Percentiles rank a stretch among this genome's conserved stretches.
phyloP scores from a whole-genome alignment of 2,329 filamentous ascomycete species.

The Verticillium isaacii region DNA sequence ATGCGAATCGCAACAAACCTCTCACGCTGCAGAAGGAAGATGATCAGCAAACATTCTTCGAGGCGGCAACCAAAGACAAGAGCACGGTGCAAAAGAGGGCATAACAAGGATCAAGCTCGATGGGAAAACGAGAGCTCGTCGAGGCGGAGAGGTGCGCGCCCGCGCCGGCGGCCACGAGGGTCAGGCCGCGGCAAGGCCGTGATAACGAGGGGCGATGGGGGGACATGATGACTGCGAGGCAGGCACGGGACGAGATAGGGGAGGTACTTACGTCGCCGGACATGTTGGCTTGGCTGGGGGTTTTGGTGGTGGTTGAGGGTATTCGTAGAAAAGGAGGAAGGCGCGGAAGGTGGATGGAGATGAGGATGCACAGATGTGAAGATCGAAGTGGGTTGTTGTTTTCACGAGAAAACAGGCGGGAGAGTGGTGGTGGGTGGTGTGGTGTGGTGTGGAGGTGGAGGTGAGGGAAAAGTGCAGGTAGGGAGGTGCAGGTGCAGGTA shows the following conservation, averaged over 20 bases:
- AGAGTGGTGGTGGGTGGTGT: background rate
- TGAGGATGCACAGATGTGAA: conserved; percentile 5
- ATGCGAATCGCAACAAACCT: conserved; percentile 44
- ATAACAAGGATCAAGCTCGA: background rate
- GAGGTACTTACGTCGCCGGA: conserved; percentile 14
- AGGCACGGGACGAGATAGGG: conserved; percentile 8
- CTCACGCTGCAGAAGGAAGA: conserved; percentile 53
- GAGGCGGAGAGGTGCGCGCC: conserved; percentile 1
- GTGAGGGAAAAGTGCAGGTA: background rate
- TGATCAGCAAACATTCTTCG: conserved; percentile 26
- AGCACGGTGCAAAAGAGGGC: background rate
- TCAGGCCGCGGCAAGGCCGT: background rate
- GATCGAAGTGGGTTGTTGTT: conserved; percentile 9
- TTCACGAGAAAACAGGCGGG: background rate
- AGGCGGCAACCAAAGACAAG: conserved; percentile 1
- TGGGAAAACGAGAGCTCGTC: background rate
- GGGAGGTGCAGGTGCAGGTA: conserved; percentile 5
- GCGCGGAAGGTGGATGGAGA: background rate
- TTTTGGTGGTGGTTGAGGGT: background rate
- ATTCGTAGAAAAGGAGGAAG: background rate
- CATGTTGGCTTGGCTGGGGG: conserved; percentile 9
- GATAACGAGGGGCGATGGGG: conserved; percentile 8
- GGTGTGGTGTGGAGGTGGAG: background rate
- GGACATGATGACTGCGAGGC: conserved; percentile 8
- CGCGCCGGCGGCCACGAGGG: background rate